Evolutionary conservation across 768 basidiomycete genomes (phyloP), one percentile per base, ranked within the genome.

Genomic region (Boletus barrowsii): DNA sequence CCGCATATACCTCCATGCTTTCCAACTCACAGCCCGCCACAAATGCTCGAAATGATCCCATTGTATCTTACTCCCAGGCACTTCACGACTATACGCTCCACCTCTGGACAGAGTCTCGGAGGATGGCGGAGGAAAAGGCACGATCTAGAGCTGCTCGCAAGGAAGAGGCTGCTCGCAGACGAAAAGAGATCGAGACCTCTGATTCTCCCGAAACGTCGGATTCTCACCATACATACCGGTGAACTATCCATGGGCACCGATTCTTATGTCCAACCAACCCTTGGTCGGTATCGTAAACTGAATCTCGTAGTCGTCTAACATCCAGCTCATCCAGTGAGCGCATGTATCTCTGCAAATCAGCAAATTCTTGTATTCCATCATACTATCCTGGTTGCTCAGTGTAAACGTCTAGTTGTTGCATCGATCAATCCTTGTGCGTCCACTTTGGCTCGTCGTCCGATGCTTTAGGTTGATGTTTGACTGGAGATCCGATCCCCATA

Each of bases 101-200:
- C 40, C 76, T 86, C 47, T 87, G 86, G 85, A 80, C 81, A 47
- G 83, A 87, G 64, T 84, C 84, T 6, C 75, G 83, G 62, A 78
- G 79, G 60, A 65, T 75, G 53, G 80, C 79, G 37, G 85, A 86
- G 63, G 81, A 84, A 63, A 72, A 69, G 53, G 71, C 75, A 18
- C 70, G 70, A 24, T 67, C 55, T 39, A 70, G 69, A 53, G 58
- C 63, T 41, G 51, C 54, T 45, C 63, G 63, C 55, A 64, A 59
- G 55, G 68, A 64, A 43, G 74, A 66, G 33, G 39, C 48, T 15
- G 54, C 61, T 49, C 66, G 62, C 53, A 62, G 62, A 55, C 65
- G 60, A 48, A 59, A 53, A 48, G 70, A 65, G 46, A 51, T 52
- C 42, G 51, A 68, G 11, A 13, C 50, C 13, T 35, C 26, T 47